Percentiles rank a stretch among this genome's conserved stretches.
These are phyloP conservation scores for Gossypioides kirkii DNA, from an alignment of 345 rosid species.

Conservation along the genomic window DNA sequence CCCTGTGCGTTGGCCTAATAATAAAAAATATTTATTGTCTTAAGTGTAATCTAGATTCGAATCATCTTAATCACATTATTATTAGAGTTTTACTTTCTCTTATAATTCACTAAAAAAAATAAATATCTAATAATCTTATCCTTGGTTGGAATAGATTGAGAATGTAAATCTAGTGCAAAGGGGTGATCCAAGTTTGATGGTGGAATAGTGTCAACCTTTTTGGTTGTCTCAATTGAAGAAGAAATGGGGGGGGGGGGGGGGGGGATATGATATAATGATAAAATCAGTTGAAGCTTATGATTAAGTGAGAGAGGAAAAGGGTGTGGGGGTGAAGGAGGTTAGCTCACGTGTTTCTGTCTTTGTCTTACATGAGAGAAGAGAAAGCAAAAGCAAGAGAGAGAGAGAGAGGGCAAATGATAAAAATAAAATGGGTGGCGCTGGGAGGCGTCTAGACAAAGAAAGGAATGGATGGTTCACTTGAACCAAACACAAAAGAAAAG, in stretches of 20 bases:
- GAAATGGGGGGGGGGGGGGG: not conserved
- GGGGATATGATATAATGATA: not conserved
- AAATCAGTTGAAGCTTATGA: slow-evolving; percentile 36
- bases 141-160: not conserved
- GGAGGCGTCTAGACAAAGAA: slow-evolving; percentile 58
- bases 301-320: slow-evolving; percentile 42
- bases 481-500: not conserved
- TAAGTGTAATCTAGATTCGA: too few species aligned
- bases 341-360: slow-evolving; percentile 77
- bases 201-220: slow-evolving; percentile 7
- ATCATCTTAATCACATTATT: too few species aligned
- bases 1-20: too few species aligned
- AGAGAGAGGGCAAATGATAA: not conserved
- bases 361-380: not conserved
- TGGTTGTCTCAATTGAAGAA: slow-evolving; percentile 12
- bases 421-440: slow-evolving; percentile 19
- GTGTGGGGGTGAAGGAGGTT: slow-evolving; percentile 58
- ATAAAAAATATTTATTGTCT: too few species aligned
- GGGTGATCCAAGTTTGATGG: slow-evolving; percentile 18
- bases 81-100: too few species aligned
- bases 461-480: slow-evolving; percentile 29
- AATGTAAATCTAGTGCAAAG: not conserved
- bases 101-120: too few species aligned
- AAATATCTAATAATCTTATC: not conserved
- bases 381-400: too few species aligned